Evolutionary conservation across 169 alveolate species (phyloP).

Genomic region (Babesia bovis): DNA sequence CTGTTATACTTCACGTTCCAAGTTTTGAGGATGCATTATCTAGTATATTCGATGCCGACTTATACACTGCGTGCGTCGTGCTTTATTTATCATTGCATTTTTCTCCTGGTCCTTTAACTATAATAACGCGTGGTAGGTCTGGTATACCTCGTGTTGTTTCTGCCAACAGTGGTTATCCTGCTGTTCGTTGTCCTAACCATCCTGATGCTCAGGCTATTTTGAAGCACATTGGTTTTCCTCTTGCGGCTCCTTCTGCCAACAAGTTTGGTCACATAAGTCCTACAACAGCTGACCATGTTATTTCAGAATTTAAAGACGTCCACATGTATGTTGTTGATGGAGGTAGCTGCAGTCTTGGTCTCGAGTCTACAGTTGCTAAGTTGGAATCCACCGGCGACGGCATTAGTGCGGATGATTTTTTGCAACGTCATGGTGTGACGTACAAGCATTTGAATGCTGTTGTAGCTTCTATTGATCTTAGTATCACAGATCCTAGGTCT

Average conservation of each 20-base stretch:
- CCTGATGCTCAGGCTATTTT: constrained; percentile 82
- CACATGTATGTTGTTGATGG: constrained; percentile 89
- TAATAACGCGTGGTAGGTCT: constrained; percentile 83
- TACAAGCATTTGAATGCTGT: constrained; percentile 3
- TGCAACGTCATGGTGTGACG: not conserved
- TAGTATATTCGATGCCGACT: constrained; percentile 77
- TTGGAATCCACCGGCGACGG: constrained; percentile 25
- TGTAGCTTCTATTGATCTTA: not conserved
- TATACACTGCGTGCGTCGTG: constrained; percentile 68
- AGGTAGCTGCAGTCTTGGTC: constrained; percentile 88
- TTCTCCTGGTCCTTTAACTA: constrained; percentile 96
- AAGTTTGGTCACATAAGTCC: constrained; percentile 96
- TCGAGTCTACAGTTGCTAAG: constrained; percentile 95
- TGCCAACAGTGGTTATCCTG: constrained; percentile 85
- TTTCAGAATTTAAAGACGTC: constrained; percentile 86
- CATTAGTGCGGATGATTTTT: constrained; percentile 7
- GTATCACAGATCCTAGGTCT: not conserved
- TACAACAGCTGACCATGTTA: constrained; percentile 90
- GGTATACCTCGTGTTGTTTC: constrained; percentile 80
- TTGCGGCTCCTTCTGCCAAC: constrained; percentile 97
- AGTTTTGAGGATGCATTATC: constrained; percentile 79
- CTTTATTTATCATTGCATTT: constrained; percentile 76
- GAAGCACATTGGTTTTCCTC: constrained; percentile 79
- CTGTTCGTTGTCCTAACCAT: constrained; percentile 92
- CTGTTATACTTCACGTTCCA: constrained; percentile 91